phyloP scores from a whole-genome alignment of 2,329 filamentous ascomycete genomes.

The Stylonectria norvegica region DNA sequence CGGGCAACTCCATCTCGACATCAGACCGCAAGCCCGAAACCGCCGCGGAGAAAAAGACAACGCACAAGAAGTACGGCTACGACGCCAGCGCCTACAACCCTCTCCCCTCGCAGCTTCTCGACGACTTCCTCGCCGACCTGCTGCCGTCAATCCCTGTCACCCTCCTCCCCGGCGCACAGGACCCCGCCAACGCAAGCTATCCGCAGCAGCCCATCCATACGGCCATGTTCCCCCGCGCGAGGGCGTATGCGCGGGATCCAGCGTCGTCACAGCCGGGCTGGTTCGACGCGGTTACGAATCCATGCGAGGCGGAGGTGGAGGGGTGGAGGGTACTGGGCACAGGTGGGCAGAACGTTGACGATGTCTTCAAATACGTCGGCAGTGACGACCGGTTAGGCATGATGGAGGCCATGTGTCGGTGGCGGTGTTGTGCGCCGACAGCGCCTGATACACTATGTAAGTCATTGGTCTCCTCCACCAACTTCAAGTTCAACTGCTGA shows the following conservation, averaged over 20 bases:
- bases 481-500: conserved; percentile 3
- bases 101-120: conserved; percentile 76
- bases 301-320: conserved; percentile 85
- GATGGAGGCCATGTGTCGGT: conserved; percentile 92
- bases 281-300: conserved; percentile 89
- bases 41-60: conserved; percentile 44
- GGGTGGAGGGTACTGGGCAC: conserved; percentile 86
- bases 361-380: conserved; percentile 87
- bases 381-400: conserved; percentile 74
- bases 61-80: conserved; percentile 85
- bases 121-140: conserved; percentile 75
- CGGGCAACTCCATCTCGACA: conserved; percentile 86
- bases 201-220: conserved; percentile 92
- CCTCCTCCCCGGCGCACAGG: conserved; percentile 75
- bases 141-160: conserved; percentile 87
- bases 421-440: conserved; percentile 87
- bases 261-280: conserved; percentile 56
- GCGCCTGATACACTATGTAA: conserved; percentile 92
- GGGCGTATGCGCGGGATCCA: conserved; percentile 60
- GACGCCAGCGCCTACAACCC: conserved; percentile 86
- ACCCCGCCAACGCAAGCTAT: conserved; percentile 84
- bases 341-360: conserved; percentile 88
- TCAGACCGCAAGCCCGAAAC: conserved; percentile 34
- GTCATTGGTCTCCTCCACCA: conserved; percentile 34
- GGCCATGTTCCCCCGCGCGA: conserved; percentile 79